phyloP scores from a whole-genome alignment of 2,329 filamentous ascomycete species.

The Colletotrichum australisinense region DNA sequence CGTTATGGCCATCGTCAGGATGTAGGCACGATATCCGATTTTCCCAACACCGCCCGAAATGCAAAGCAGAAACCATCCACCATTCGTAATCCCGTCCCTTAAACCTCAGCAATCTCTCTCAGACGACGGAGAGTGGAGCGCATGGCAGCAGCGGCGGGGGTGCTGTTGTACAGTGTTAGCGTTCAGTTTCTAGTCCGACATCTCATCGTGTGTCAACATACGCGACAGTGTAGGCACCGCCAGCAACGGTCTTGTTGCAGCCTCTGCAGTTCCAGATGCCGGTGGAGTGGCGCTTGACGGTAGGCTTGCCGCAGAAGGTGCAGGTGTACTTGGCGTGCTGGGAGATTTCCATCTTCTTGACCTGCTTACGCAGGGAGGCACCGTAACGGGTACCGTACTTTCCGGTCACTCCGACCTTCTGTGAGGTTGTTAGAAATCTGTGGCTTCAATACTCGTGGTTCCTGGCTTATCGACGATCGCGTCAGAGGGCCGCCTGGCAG shows the following conservation, averaged over 20 bases:
- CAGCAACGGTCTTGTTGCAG: slow-evolving; percentile 91
- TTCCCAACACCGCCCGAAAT: slow-evolving; percentile 60
- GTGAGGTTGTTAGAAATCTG: slow-evolving; percentile 34
- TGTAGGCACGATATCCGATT: slow-evolving; percentile 57
- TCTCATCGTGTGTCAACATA: slow-evolving; percentile 66
- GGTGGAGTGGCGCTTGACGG: slow-evolving; percentile 89
- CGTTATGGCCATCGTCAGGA: slow-evolving; percentile 50
- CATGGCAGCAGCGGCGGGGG: slow-evolving; percentile 92
- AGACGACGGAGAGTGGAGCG: slow-evolving; percentile 96
- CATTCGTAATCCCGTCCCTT: slow-evolving; percentile 53
- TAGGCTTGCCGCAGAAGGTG: slow-evolving; percentile 98
- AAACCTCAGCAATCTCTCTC: slow-evolving; percentile 97
- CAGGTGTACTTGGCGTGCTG: slow-evolving; percentile 98
- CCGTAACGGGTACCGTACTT: slow-evolving; percentile 99
- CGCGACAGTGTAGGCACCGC: slow-evolving; percentile 96
- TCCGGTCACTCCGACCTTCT: slow-evolving; percentile 97
- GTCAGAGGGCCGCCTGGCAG: neutral
- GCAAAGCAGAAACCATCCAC: slow-evolving; percentile 53
- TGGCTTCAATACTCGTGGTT: neutral
- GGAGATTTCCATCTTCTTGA: slow-evolving; percentile 99
- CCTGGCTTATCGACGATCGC: slow-evolving; percentile 4
- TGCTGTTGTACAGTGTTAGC: slow-evolving; percentile 65
- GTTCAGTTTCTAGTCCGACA: neutral
- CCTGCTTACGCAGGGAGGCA: slow-evolving; percentile 96
- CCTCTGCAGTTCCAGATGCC: slow-evolving; percentile 98